Base-by-base conservation (phyloP, 2,329 filamentous ascomycete species). In the Fusarium torulosum region DNA sequence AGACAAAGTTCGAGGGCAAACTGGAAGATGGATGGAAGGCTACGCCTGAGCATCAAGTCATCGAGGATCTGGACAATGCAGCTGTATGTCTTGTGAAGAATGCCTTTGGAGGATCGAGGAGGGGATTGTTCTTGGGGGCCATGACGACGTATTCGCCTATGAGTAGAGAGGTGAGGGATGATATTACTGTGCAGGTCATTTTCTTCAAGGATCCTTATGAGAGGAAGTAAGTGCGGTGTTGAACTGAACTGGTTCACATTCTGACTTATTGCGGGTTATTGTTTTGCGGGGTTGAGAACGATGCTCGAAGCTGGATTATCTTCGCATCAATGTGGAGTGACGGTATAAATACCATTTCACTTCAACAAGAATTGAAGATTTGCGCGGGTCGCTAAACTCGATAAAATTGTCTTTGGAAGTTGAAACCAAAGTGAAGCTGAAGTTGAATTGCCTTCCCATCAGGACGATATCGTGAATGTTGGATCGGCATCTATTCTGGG, bases 101-200 rank as follows among this genome's bases (percentile, higher is more conserved):
- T 73, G 91, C 91, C 1, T 85, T 96, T 15, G 93, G 93, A 38
- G 93, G 93, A 6, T 90, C 87, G 59, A 87, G 94, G 69, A 84
- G 86, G 67, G 90, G 93, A 72, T 87, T 93, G 83, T 82, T 96
- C 23, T 89, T 88, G 67, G 92, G 91, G 6, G 79, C 93, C 47
- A 80, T 95, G 73, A 92, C 91, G 2, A 83, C 93, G 27, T 87
- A 88, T 10, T 88, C 88, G 64, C 92, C 93, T 0, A 88, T 90
- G 69, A 90, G 90, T 38, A 83, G 92, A 64, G 74, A 75, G 46
- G 75, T 79, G 44, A 87, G 91, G 68, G 93, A 96, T 72, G 93
- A 96, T 75, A 83, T 95, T 54, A 96, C 93, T 0, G 90, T 96
- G 17, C 91, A 96, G 78, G 92, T 96, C 31, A 91, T 95, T 61